Evolutionary conservation across 768 basidiomycete genomes (phyloP).

Genomic region (Lactifluus volemus): DNA sequence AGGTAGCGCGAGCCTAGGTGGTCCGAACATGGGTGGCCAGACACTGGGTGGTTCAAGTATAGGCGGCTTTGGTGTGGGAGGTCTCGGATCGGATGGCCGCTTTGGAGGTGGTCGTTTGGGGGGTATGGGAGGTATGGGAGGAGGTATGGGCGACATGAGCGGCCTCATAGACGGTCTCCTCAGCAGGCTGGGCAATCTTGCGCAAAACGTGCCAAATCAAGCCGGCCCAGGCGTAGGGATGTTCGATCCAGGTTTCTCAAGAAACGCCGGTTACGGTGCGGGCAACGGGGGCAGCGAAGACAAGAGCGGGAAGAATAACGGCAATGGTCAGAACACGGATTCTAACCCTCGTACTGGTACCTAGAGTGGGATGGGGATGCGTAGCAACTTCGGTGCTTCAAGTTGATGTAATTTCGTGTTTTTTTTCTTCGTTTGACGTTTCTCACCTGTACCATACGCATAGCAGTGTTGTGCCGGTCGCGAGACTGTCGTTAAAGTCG

Average conservation of each 20-base stretch:
- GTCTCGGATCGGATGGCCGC: neutral
- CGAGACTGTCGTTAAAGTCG: no score
- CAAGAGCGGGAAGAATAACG: neutral
- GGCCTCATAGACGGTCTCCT: neutral
- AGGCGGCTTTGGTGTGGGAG: neutral
- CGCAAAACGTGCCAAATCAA: no score
- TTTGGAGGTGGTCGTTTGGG: neutral
- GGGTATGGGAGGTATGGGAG: neutral
- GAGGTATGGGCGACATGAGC: neutral
- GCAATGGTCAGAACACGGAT: neutral
- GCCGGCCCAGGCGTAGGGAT: neutral
- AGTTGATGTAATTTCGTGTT: neutral
- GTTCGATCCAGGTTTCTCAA: neutral
- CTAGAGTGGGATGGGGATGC: constrained; percentile 11
- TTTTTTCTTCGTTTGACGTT: no score
- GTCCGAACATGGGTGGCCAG: neutral
- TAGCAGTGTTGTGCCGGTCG: no score
- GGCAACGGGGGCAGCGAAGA: neutral
- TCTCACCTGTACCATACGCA: no score
- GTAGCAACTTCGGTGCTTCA: neutral
- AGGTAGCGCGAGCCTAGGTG: neutral
- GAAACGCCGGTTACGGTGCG: no score
- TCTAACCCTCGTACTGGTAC: neutral
- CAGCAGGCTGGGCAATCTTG: neutral
- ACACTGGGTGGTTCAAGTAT: no score